Conservation (phyloP, 129 eudicot species). For the Cynara cardunculus region DNA sequence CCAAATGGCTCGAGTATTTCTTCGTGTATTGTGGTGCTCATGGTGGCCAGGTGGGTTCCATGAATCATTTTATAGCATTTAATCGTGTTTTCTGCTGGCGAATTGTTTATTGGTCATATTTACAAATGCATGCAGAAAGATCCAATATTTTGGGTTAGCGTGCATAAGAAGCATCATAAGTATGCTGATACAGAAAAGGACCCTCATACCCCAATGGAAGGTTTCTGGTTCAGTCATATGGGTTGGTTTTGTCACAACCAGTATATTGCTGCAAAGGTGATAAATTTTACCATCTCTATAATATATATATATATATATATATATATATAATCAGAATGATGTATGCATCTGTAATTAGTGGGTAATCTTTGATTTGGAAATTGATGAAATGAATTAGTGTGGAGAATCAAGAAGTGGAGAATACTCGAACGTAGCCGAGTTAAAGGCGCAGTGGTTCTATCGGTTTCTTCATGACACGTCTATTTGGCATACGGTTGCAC, state of each 20-base stretch:
- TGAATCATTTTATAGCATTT: no score
- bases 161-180: slow-evolving; percentile 19
- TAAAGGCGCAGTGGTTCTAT: slow-evolving; percentile 26
- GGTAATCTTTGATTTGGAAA: no score
- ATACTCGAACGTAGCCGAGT: slow-evolving; percentile 16
- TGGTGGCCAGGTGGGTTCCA: not conserved
- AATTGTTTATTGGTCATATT: no score
- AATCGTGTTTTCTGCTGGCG: no score
- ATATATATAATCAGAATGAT: no score
- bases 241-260: slow-evolving; percentile 24
- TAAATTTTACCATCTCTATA: not conserved
- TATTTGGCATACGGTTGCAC: not conserved
- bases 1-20: slow-evolving; percentile 23
- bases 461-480: slow-evolving; percentile 20
- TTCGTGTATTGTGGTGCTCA: slow-evolving; percentile 10
- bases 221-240: slow-evolving; percentile 27
- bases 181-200: slow-evolving; percentile 27
- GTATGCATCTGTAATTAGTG: no score
- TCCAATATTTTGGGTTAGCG: slow-evolving; percentile 21
- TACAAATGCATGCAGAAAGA: slow-evolving; percentile 20
- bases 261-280: slow-evolving; percentile 9
- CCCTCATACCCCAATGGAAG: slow-evolving; percentile 7
- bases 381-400: slow-evolving; percentile 7
- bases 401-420: slow-evolving; percentile 24
- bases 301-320: no score